These are phyloP conservation scores for Plasmodium adleri DNA, from an alignment of 169 alveolate species.

Conservation along the genomic window DNA sequence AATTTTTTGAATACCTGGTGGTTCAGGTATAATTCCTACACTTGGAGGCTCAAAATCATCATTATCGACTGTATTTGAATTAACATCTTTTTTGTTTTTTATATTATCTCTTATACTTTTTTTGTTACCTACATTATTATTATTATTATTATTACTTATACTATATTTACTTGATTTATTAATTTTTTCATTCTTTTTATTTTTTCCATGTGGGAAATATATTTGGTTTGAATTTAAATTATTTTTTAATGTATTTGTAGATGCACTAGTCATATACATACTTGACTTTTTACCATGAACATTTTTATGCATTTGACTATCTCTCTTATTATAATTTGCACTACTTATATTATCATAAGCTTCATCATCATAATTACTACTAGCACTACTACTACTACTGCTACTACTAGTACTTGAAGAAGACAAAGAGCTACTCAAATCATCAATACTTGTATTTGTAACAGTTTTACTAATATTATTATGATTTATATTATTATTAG, in stretches of 20 bases:
- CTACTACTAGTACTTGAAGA: slow-evolving; percentile 10
- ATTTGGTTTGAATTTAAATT: slow-evolving; percentile 31
- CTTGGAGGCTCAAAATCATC: slow-evolving; percentile 82
- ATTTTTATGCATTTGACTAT: slow-evolving; percentile 2
- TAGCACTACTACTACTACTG: slow-evolving; percentile 2
- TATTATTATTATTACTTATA: slow-evolving; percentile 3
- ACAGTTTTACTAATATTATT: slow-evolving; percentile 11
- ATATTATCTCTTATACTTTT: slow-evolving; percentile 20
- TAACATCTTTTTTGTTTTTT: slow-evolving; percentile 15
- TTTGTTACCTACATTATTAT: slow-evolving; percentile 6
- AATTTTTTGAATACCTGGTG: slow-evolving; percentile 86
- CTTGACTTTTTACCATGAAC: neutral
- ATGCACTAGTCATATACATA: slow-evolving; percentile 2
- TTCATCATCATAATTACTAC: neutral
- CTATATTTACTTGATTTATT: slow-evolving; percentile 18
- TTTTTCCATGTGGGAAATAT: slow-evolving; percentile 8
- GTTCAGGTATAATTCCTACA: slow-evolving; percentile 86
- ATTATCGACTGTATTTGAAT: slow-evolving; percentile 6
- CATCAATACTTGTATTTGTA: slow-evolving; percentile 32
- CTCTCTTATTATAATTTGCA: slow-evolving; percentile 1
- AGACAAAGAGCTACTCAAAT: slow-evolving; percentile 2
- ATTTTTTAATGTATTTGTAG: slow-evolving; percentile 1
- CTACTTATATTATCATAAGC: neutral
- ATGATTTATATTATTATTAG: neutral
- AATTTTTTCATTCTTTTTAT: slow-evolving; percentile 15